Base-by-base conservation (phyloP, 805 yeast species). In the Komagataella phaffii region DNA sequence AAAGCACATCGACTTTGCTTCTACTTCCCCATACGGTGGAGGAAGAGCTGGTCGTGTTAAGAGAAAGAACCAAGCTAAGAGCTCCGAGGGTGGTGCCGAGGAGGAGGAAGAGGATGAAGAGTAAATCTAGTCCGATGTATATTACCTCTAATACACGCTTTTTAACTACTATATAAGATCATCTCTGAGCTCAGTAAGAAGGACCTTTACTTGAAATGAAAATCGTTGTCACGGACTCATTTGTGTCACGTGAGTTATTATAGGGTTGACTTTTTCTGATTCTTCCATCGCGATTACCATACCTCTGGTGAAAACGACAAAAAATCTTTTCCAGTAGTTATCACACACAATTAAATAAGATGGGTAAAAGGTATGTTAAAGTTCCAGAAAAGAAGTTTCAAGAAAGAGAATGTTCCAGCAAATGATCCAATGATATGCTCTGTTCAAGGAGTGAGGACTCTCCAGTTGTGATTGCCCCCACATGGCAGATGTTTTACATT, bases 31-130 rank as follows among this genome's bases (percentile, higher is more conserved):
- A 76, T 91, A 88, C 90, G 99, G 99, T 76, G 99, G 99, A 80
- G 99, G 96, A 67, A 91, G 99, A 82, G 95, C 99, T 66, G 99
- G 99, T 75, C 93, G 99, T 84, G 96, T 88, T 71, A 95, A 93
- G 85, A 88, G 98, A 85, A 88, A 81, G 77, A 82, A 85, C 83
- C 81, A 75, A 70, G 75, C 70, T 67, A 77, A 79, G 74, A 77
- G 73, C 63, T 76, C 70, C 61, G 84, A 72, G 59, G 91, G 75
- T 66, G 88, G 70, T 58, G 91, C 70, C 56, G 95, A 75, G 64
- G 96, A 77, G 63, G 90, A 77, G 65, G 83, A 75, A 62, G 83
- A 77, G 68, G 69, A 66, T 53, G 69, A 65, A 49, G 67, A 86
- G 75, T 83, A 81, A 79, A 69, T 30, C 40, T 8, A 45, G 14